These are phyloP conservation scores for Chlamydomonas sp. DNA, from an alignment of 139 green algal genomes.

Conservation along the genomic window DNA sequence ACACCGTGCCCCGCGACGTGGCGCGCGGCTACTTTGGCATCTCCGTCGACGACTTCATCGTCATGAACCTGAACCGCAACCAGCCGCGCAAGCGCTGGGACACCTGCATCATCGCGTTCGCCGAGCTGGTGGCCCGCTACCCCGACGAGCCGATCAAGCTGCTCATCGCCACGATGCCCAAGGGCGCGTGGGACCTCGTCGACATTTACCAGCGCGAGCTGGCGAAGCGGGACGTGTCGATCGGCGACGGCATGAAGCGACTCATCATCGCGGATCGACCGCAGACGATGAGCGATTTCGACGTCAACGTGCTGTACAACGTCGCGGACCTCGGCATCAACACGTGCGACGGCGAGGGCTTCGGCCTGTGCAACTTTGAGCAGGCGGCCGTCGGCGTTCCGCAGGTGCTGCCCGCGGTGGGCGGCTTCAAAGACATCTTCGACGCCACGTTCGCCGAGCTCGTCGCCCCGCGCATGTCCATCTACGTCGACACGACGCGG, in stretches of 20 bases:
- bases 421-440: constrained; percentile 14
- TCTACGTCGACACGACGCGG: constrained; percentile 13
- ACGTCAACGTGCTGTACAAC: constrained; percentile 17
- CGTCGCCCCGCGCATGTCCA: neutral
- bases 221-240: neutral
- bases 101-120: constrained; percentile 16
- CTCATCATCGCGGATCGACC: neutral
- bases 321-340: constrained; percentile 1
- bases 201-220: constrained; percentile 12
- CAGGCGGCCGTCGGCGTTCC: constrained; percentile 5
- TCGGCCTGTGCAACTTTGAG: constrained; percentile 17
- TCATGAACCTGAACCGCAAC: constrained; percentile 21
- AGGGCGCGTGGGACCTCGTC: constrained; percentile 9
- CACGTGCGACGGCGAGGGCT: constrained; percentile 12
- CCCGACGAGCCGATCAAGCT: neutral
- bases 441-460: neutral
- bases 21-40: constrained; percentile 12
- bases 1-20: neutral
- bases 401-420: constrained; percentile 8
- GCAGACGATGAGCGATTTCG: neutral
- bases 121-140: constrained; percentile 3
- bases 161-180: neutral
- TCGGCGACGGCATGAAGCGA: neutral
- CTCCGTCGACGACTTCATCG: neutral
- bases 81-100: constrained; percentile 20